Percentiles rank a stretch among this genome's conserved stretches.
phyloP scores from a whole-genome alignment of 768 basidiomycete species.

The Lactifluus rugatus region DNA sequence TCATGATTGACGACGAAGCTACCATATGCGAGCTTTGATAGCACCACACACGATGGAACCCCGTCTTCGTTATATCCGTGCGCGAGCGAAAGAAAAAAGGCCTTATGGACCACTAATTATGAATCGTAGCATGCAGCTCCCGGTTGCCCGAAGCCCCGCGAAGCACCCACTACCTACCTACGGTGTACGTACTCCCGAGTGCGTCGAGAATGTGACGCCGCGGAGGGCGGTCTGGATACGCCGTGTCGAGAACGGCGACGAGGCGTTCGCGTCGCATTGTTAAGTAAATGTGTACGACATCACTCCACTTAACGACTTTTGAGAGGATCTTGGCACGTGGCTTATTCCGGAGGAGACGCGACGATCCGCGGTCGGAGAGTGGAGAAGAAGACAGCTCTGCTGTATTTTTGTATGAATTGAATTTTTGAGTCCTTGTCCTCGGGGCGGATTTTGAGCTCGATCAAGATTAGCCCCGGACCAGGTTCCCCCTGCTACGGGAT shows the following conservation, averaged over 20 bases:
- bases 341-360: background rate
- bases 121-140: background rate
- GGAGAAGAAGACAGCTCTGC: background rate
- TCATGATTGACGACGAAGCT: background rate
- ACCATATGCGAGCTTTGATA: background rate
- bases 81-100: background rate
- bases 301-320: background rate
- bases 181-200: background rate
- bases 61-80: background rate
- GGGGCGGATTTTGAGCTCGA: background rate
- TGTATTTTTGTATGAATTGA: background rate
- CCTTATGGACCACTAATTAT: background rate
- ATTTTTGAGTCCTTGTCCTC: background rate
- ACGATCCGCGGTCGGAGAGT: background rate
- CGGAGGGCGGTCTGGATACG: conserved; percentile 8
- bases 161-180: background rate
- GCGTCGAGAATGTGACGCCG: conserved; percentile 2
- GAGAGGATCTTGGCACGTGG: background rate
- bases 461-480: background rate
- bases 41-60: background rate
- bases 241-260: background rate
- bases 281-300: background rate
- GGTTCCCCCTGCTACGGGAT: background rate
- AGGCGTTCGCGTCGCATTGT: conserved; percentile 1
- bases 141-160: background rate